A percentile compares a stretch with the other conserved stretches of the same genome.
Conservation (phyloP, 106 monocot genomes). For the Dendrobium officinale region DNA sequence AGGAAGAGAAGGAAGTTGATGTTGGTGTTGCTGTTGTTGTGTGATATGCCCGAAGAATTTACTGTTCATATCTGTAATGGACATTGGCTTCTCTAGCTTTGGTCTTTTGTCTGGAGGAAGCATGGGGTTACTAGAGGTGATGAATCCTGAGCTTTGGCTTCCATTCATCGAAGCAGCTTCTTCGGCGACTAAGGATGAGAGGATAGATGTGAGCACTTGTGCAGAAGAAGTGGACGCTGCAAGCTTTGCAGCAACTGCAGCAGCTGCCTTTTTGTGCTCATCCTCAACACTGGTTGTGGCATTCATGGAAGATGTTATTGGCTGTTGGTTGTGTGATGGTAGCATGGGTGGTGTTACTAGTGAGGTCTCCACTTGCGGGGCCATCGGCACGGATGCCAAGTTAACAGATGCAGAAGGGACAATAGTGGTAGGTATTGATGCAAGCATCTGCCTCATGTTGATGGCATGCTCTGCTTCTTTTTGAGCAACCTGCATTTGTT, state of each 20-base stretch:
- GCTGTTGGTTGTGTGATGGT: slow-evolving; percentile 16
- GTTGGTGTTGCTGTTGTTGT: slow-evolving; percentile 21
- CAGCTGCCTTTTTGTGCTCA: slow-evolving; percentile 81
- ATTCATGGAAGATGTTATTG: slow-evolving; percentile 28
- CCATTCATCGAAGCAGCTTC: slow-evolving; percentile 63
- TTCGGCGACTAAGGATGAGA: slow-evolving; percentile 78
- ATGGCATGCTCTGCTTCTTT: slow-evolving; percentile 29
- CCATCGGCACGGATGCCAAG: background rate
- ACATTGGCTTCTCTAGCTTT: slow-evolving; percentile 51
- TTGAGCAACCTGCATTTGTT: slow-evolving; percentile 48
- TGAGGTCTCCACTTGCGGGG: slow-evolving; percentile 15
- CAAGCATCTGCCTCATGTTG: slow-evolving; percentile 44
- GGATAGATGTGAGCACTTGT: slow-evolving; percentile 70
- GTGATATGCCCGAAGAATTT: slow-evolving; percentile 24
- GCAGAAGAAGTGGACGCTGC: slow-evolving; percentile 78
- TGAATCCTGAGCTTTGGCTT: slow-evolving; percentile 12
- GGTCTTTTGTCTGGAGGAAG: slow-evolving; percentile 61
- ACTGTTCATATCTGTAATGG: slow-evolving; percentile 3
- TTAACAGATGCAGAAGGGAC: slow-evolving; percentile 6
- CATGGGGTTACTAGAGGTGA: slow-evolving; percentile 14
- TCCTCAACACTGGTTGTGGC: slow-evolving; percentile 41
- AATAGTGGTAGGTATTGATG: slow-evolving; percentile 10
- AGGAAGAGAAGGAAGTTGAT: slow-evolving; percentile 20
- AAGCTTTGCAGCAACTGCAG: slow-evolving; percentile 83
- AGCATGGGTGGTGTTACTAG: slow-evolving; percentile 6